Conservation (phyloP, 2,329 filamentous ascomycete genomes). For the Colletotrichum navitas region DNA sequence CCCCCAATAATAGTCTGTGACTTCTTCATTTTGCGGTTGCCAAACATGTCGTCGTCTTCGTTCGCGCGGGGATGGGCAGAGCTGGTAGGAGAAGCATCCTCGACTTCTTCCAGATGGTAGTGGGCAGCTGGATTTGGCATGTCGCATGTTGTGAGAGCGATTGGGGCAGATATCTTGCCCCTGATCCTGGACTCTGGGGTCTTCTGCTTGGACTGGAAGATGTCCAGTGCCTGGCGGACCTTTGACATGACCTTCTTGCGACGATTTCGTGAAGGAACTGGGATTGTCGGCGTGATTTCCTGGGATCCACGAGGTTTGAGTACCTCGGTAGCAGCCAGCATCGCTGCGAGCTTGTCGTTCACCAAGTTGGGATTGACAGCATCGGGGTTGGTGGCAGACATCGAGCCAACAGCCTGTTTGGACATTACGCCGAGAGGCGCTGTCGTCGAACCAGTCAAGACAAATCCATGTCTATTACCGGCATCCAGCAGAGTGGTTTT, state of each 20-base stretch:
- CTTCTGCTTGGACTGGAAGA: slow-evolving; percentile 48
- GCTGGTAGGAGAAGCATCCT: slow-evolving; percentile 46
- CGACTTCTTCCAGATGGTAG: slow-evolving; percentile 36
- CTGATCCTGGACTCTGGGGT: slow-evolving; percentile 40
- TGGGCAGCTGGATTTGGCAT: slow-evolving; percentile 31
- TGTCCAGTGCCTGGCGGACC: slow-evolving; percentile 51
- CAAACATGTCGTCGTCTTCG: slow-evolving; percentile 50
- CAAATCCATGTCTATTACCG: slow-evolving; percentile 12
- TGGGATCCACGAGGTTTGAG: slow-evolving; percentile 49
- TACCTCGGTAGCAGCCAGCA: slow-evolving; percentile 53
- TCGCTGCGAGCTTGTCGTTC: slow-evolving; percentile 51
- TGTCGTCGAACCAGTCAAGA: slow-evolving; percentile 32
- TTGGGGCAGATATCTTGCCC: slow-evolving; percentile 36
- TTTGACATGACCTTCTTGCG: slow-evolving; percentile 51
- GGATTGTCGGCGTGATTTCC: slow-evolving; percentile 33
- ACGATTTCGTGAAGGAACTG: slow-evolving; percentile 48
- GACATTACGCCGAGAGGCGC: slow-evolving; percentile 19
- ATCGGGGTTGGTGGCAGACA: neutral
- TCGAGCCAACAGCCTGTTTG: slow-evolving; percentile 5
- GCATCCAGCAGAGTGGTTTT: slow-evolving; percentile 30
- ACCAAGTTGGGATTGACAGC: slow-evolving; percentile 46
- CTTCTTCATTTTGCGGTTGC: slow-evolving; percentile 49
- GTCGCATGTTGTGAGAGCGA: slow-evolving; percentile 15
- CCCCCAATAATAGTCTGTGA: slow-evolving; percentile 50
- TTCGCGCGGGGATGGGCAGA: slow-evolving; percentile 52